Evolutionary conservation across 129 eudicot species (phyloP), one percentile per base, ranked within the genome.

Genomic region (Mikania micrantha): DNA sequence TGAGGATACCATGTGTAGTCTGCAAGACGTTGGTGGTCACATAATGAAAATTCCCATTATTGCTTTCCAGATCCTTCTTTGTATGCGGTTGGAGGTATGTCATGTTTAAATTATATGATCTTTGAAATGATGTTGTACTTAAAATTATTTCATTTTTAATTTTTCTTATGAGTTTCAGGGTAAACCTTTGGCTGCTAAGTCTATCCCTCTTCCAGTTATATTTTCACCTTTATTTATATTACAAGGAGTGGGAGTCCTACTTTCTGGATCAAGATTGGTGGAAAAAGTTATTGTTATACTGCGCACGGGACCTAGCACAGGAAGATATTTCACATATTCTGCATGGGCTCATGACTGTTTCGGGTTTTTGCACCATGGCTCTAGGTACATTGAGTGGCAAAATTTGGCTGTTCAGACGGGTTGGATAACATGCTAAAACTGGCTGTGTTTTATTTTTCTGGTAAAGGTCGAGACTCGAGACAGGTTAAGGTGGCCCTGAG

Each of bases 21-120:
- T 92, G 60, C 94, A 83, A 66, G 98, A 92, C 59, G 82, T 92
- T 66, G 96, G 98, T 69, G 98, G 98, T 65, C 98, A 92, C 75
- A 70, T 92, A 2, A 84, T 92, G 95, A 92, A 92, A 74, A 77
- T 92, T 59, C 98, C 96, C 12, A 74, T 92, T 9, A 71, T 92
- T 60, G 87, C 29, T 60, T 92, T 92, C 74, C 96, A 92, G 80
- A 66, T 92, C 56, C 96, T 92, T 35, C 96, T 92, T 49, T 92
- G 98, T 31, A 88, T 92, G 98, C 83, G 54, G 48, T 84, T 92
- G 62, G 96, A 88, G 96, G 97, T 91, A 81, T 64, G 32, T 76
- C 15, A 28, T 27, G 38, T 56, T 22, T 31, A 66, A 11, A 19
- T 74, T 60, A 13, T 70, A 15, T 63, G 53, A 52, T 52, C 39